Evolutionary conservation across 495 filamentous ascomycete genomes (phyloP).

Genomic region (Cenococcum geophilum): DNA sequence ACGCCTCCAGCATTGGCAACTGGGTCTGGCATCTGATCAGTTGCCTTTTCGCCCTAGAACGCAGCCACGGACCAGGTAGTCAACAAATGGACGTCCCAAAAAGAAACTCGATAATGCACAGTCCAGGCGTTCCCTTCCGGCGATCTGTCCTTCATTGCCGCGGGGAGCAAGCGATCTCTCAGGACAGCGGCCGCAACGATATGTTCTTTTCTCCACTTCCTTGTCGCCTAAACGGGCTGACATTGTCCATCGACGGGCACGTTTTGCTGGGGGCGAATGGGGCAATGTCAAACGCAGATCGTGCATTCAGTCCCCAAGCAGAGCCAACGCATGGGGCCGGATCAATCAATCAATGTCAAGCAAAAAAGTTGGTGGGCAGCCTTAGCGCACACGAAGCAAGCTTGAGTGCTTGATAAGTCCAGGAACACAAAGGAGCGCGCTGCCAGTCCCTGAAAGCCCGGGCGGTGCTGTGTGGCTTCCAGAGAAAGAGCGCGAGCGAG

Average conservation of each 20-base stretch:
- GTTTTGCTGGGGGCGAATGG: neutral
- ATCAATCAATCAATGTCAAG: too few relatives aligned
- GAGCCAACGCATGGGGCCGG: too few relatives aligned
- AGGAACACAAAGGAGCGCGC: neutral
- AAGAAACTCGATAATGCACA: neutral
- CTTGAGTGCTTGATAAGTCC: neutral
- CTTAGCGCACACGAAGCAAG: neutral
- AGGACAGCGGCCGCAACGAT: neutral
- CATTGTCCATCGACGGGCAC: neutral
- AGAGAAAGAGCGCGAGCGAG: neutral
- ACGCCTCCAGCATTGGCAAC: neutral
- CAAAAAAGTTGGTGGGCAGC: too few relatives aligned
- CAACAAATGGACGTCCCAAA: neutral
- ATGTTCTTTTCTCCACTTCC: neutral
- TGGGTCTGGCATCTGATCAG: neutral
- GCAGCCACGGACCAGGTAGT: too few relatives aligned
- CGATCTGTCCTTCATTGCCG: neutral
- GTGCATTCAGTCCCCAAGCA: neutral
- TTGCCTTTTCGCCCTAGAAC: neutral
- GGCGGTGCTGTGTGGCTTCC: neutral
- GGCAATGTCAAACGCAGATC: constrained; percentile 1
- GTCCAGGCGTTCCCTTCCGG: neutral
- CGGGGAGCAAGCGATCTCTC: neutral
- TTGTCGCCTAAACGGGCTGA: neutral
- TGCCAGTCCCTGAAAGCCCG: neutral